A percentile compares a stretch with the other conserved stretches of the same genome.
These are phyloP conservation scores for Pseudovirgaria hyperparasitica DNA, from an alignment of 2,329 filamentous ascomycete genomes.

Conservation along the genomic window DNA sequence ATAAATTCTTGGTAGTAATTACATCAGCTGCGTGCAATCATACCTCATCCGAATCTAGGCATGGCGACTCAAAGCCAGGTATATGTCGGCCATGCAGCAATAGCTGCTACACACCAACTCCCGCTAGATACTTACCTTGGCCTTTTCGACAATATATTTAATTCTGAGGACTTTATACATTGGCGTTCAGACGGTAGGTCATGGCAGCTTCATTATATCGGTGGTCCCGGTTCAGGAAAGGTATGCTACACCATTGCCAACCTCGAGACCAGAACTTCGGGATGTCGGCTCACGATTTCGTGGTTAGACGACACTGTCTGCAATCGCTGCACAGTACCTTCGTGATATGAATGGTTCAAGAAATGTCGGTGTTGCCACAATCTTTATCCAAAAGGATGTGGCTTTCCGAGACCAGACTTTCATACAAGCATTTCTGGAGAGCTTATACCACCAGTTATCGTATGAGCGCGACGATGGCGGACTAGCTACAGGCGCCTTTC, in stretches of 20 bases:
- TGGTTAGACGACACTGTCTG: slow-evolving; percentile 4
- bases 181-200: slow-evolving; percentile 1
- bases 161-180: slow-evolving; percentile 1
- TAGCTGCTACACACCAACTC: slow-evolving; percentile 1
- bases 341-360: neutral
- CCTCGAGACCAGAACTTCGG: too few species aligned
- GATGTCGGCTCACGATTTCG: too few species aligned
- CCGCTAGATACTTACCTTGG: slow-evolving; percentile 9
- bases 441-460: slow-evolving; percentile 2
- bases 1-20: too few species aligned
- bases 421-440: slow-evolving; percentile 1
- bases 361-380: slow-evolving; percentile 1
- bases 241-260: neutral
- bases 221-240: slow-evolving; percentile 5
- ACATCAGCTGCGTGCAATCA: too few species aligned
- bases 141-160: slow-evolving; percentile 9
- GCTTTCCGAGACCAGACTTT: neutral
- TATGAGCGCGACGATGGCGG: neutral
- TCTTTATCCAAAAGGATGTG: slow-evolving; percentile 2
- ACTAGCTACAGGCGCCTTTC: too few species aligned
- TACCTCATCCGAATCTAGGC: too few species aligned
- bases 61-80: too few species aligned
- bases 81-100: too few species aligned
- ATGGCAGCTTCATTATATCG: slow-evolving; percentile 5
- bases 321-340: slow-evolving; percentile 1